Evolutionary conservation across 192 early-diverging fungal genomes (phyloP).

Genomic region (Coemansia sp.): DNA sequence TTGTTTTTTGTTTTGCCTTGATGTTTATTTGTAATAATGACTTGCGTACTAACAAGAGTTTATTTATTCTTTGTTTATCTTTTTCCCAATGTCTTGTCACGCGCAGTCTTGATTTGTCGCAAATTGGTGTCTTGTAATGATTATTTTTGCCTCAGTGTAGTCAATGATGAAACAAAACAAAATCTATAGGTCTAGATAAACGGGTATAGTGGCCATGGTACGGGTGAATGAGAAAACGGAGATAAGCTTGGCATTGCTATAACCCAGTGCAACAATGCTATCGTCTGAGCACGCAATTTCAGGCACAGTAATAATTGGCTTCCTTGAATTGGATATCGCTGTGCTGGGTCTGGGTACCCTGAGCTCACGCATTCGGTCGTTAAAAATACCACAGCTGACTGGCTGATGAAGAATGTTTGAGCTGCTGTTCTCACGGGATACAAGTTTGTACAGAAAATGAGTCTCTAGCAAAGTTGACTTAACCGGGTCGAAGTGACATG

Average conservation of each 20-base stretch:
- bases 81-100: no score
- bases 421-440: background rate
- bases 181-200: background rate
- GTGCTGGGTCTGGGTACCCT: background rate
- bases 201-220: background rate
- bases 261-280: constrained; percentile 3
- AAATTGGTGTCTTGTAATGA: no score
- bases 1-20: constrained; percentile 3
- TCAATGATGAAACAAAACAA: no score
- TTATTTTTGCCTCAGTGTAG: no score
- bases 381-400: background rate
- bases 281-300: constrained; percentile 4
- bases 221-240: background rate
- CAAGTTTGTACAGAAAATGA: background rate
- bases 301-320: background rate
- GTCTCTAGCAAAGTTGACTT: background rate
- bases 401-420: no score
- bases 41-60: background rate
- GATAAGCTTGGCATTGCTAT: background rate
- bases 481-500: background rate
- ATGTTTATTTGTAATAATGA: background rate
- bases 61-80: no score
- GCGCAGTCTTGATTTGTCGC: no score
- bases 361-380: background rate
- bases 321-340: background rate